phyloP scores from a whole-genome alignment of 2,329 filamentous ascomycete species.

The Dryadomyces sulphureus region DNA sequence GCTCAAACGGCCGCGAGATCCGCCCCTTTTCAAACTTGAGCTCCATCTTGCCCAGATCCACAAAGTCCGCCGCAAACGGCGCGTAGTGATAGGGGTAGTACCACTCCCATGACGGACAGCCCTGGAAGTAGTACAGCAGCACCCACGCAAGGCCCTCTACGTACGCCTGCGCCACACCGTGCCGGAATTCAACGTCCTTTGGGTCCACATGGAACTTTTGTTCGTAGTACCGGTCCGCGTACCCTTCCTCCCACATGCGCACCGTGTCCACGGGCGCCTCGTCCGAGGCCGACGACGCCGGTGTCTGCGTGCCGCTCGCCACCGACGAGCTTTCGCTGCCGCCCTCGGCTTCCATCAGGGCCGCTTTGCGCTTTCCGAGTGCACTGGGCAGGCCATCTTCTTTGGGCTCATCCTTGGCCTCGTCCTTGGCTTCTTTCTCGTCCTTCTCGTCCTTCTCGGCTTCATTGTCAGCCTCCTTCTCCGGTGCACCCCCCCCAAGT shows the following conservation, averaged over 20 bases:
- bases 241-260: conserved; percentile 87
- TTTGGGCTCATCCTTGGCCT: too few relatives aligned
- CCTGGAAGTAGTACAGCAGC: conserved; percentile 91
- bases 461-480: neutral
- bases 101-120: conserved; percentile 97
- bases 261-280: conserved; percentile 66
- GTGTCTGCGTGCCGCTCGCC: conserved; percentile 28
- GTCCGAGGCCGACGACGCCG: conserved; percentile 32
- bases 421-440: neutral
- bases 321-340: conserved; percentile 45
- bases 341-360: conserved; percentile 65
- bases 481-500: neutral
- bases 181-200: conserved; percentile 70
- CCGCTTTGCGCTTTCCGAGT: conserved; percentile 57
- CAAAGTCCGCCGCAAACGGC: conserved; percentile 91
- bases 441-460: neutral
- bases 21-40: conserved; percentile 72
- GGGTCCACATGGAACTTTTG: conserved; percentile 85
- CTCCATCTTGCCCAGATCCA: conserved; percentile 63
- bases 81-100: conserved; percentile 98
- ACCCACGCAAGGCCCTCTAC: conserved; percentile 94
- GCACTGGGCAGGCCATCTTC: conserved; percentile 13
- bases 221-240: conserved; percentile 90
- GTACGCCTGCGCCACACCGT: conserved; percentile 80
- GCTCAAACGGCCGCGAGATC: conserved; percentile 85